A percentile compares a stretch with the other conserved stretches of the same genome.
These are phyloP conservation scores for Dactylonectria estremocensis DNA, from an alignment of 2,329 filamentous ascomycete genomes.

Conservation along the genomic window DNA sequence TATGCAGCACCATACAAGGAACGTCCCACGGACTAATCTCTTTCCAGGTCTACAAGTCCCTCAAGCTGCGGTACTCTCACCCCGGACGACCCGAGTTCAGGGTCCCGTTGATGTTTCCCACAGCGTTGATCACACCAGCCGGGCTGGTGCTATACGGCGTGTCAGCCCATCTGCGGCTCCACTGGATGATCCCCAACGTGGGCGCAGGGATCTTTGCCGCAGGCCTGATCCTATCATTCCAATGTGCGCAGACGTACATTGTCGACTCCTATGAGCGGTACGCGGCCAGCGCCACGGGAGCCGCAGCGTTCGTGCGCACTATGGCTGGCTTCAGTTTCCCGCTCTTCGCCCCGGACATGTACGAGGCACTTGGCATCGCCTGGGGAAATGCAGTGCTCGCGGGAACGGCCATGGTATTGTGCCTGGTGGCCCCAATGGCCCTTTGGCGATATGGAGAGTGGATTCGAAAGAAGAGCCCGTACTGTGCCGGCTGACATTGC, in stretches of 20 bases:
- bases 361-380: slow-evolving; percentile 58
- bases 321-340: slow-evolving; percentile 72
- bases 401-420: slow-evolving; percentile 41
- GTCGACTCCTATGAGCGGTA: slow-evolving; percentile 65
- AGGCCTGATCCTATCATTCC: slow-evolving; percentile 71
- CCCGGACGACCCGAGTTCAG: slow-evolving; percentile 54
- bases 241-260: slow-evolving; percentile 72
- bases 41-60: slow-evolving; percentile 46
- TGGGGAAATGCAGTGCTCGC: slow-evolving; percentile 60
- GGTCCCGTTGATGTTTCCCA: slow-evolving; percentile 54
- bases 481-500: slow-evolving; percentile 34
- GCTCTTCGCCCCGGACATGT: slow-evolving; percentile 66
- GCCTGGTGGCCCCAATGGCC: slow-evolving; percentile 35
- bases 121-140: slow-evolving; percentile 60
- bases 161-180: slow-evolving; percentile 56
- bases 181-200: slow-evolving; percentile 72
- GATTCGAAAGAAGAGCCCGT: slow-evolving; percentile 41
- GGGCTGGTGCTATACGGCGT: slow-evolving; percentile 68
- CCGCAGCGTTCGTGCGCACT: slow-evolving; percentile 68
- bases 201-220: slow-evolving; percentile 63
- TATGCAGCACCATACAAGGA: background rate
- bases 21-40: background rate
- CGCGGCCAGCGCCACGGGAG: slow-evolving; percentile 62
- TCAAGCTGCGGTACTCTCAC: slow-evolving; percentile 46
- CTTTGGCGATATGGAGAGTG: slow-evolving; percentile 41